A percentile compares a stretch with the other conserved stretches of the same genome.
Evolutionary conservation across 1,139 yeast genomes (phyloP).

Genomic region (Zygosaccharomyces sapae): DNA sequence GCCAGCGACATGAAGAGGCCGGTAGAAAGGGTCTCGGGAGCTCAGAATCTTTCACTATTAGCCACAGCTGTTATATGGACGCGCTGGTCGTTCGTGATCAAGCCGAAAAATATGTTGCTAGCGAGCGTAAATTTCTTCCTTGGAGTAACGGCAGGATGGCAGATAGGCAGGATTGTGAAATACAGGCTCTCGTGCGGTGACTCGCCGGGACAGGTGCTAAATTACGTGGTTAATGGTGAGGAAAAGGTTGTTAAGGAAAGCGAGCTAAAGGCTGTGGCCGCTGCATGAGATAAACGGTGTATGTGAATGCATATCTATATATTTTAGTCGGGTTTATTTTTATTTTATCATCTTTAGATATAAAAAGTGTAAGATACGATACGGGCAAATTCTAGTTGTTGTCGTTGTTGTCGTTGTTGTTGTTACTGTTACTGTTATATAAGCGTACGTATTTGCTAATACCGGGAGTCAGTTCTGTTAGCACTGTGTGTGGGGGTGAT

Average conservation of each 20-base stretch:
- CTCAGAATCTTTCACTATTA: constrained; percentile 80
- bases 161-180: constrained; percentile 62
- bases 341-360: not conserved
- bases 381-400: not conserved
- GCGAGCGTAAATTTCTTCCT: constrained; percentile 94
- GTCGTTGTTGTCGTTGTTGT: no score
- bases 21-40: constrained; percentile 84
- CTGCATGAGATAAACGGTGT: not conserved
- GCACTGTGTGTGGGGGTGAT: no score
- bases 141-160: constrained; percentile 86
- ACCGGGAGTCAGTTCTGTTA: no score
- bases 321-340: not conserved
- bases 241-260: constrained; percentile 10
- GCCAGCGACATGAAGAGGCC: constrained; percentile 83
- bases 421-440: no score
- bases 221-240: constrained; percentile 55
- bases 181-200: constrained; percentile 57
- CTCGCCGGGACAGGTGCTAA: constrained; percentile 48
- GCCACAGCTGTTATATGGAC: constrained; percentile 98
- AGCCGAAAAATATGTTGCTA: constrained; percentile 77
- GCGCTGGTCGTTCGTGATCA: constrained; percentile 93
- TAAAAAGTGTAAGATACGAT: not conserved
- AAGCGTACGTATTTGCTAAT: no score
- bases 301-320: not conserved
- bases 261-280: not conserved